Percentiles rank a stretch among this genome's conserved stretches.
Evolutionary conservation across 257 asterid species (phyloP).

Genomic region (Nicotiana otophora): DNA sequence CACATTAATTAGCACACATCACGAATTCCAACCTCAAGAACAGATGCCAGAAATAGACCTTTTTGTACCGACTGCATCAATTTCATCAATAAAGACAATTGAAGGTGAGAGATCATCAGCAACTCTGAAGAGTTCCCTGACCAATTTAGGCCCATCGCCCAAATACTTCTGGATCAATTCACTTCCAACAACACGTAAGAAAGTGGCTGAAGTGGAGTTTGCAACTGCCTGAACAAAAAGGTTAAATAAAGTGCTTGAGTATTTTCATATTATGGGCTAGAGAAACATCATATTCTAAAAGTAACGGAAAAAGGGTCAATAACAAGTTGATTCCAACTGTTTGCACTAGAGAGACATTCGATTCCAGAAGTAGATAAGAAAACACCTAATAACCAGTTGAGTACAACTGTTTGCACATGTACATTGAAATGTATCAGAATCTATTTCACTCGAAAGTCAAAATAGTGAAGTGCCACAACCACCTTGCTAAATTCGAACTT

Average conservation of each 20-base stretch:
- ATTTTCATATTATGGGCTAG: not conserved
- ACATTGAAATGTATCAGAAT: not conserved
- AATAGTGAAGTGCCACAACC: not conserved
- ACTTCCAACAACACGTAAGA: constrained; percentile 97
- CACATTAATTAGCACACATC: constrained; percentile 6
- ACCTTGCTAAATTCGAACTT: not conserved
- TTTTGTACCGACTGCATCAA: constrained; percentile 91
- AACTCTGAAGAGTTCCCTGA: constrained; percentile 92
- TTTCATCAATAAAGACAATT: constrained; percentile 93
- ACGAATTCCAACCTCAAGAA: not conserved
- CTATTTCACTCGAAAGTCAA: not conserved
- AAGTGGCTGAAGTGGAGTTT: constrained; percentile 95
- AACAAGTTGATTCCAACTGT: not conserved
- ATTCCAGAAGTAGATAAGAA: not conserved
- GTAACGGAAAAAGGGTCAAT: not conserved
- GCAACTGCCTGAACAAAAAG: constrained; percentile 74
- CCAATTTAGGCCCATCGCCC: constrained; percentile 98
- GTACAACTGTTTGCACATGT: not conserved
- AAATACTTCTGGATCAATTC: constrained; percentile 87
- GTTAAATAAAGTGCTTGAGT: not conserved
- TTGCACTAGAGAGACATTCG: not conserved
- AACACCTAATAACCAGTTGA: not conserved
- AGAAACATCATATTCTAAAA: not conserved
- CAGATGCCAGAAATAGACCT: constrained; percentile 38
- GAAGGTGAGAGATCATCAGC: constrained; percentile 99